Percentiles rank a stretch among this genome's conserved stretches.
These are phyloP conservation scores for Bathelium albidoporum DNA, from an alignment of 495 filamentous ascomycete genomes.

Conservation along the genomic window DNA sequence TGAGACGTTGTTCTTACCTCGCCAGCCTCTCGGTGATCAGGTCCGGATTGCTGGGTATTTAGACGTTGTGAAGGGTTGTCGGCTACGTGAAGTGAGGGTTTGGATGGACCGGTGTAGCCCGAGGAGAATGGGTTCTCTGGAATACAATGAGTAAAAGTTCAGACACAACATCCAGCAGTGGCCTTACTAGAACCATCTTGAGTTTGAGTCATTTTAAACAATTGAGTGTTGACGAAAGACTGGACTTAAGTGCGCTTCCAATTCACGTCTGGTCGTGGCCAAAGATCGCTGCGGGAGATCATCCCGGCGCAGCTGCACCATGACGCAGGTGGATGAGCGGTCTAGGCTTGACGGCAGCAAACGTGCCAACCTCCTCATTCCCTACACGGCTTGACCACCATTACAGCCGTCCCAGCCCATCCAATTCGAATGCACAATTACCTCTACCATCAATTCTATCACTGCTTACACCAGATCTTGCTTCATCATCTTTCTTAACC, in stretches of 20 bases:
- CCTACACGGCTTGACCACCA: too few relatives aligned
- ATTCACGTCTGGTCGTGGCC: background rate
- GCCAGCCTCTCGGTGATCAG: background rate
- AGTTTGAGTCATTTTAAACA: background rate
- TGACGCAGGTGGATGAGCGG: background rate
- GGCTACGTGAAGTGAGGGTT: background rate
- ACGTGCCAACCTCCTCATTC: background rate
- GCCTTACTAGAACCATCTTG: background rate
- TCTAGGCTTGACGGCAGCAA: background rate
- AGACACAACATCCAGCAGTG: too few relatives aligned
- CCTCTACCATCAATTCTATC: background rate
- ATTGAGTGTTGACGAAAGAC: background rate
- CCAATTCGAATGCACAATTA: background rate
- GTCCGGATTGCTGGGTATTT: background rate
- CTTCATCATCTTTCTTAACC: background rate
- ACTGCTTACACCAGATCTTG: background rate
- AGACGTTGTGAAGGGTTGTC: background rate
- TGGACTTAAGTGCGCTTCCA: too few relatives aligned
- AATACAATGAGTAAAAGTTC: too few relatives aligned
- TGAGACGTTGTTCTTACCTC: background rate
- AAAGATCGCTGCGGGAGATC: background rate
- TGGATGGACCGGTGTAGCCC: background rate
- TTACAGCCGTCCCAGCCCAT: background rate
- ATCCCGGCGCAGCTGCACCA: background rate
- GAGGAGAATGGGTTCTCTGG: slow-evolving; percentile 8